Conservation (phyloP, 148 eudicot species). For the Rhododendron henanense region DNA sequence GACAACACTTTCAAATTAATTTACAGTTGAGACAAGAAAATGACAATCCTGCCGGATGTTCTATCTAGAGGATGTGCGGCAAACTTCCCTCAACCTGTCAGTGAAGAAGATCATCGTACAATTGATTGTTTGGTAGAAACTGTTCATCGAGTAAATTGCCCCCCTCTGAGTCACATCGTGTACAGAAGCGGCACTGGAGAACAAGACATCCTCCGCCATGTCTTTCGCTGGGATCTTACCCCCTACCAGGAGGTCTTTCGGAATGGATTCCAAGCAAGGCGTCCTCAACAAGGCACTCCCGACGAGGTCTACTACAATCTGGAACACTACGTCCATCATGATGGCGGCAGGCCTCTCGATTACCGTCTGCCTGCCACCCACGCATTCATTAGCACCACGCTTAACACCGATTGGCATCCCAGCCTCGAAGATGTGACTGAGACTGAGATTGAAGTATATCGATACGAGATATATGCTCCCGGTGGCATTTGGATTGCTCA, state of each 20-base stretch:
- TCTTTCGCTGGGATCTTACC: constrained; percentile 16
- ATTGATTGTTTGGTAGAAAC: neutral
- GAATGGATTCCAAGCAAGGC: constrained; percentile 14
- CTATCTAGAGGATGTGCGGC: neutral
- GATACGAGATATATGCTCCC: constrained; percentile 25
- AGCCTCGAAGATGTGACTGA: neutral
- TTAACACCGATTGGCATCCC: constrained; percentile 15
- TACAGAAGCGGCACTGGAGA: constrained; percentile 7
- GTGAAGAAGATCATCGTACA: neutral
- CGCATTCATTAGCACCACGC: constrained; percentile 20
- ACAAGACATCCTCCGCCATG: constrained; percentile 13
- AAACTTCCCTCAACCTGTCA: constrained; percentile 4
- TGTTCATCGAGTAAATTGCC: neutral
- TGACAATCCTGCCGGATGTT: neutral
- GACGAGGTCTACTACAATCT: constrained; percentile 2
- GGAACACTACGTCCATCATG: constrained; percentile 9
- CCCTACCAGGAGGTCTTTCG: neutral
- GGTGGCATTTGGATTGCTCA: constrained; percentile 23
- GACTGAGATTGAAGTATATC: constrained; percentile 4
- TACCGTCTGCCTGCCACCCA: neutral
- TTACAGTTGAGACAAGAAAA: neutral
- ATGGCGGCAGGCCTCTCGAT: constrained; percentile 9
- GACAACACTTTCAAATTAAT: neutral
- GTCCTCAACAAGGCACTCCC: constrained; percentile 11
- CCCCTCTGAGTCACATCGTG: constrained; percentile 1